Conservation (phyloP, 2,329 filamentous ascomycete species). For the Colletotrichum gigasporum region DNA sequence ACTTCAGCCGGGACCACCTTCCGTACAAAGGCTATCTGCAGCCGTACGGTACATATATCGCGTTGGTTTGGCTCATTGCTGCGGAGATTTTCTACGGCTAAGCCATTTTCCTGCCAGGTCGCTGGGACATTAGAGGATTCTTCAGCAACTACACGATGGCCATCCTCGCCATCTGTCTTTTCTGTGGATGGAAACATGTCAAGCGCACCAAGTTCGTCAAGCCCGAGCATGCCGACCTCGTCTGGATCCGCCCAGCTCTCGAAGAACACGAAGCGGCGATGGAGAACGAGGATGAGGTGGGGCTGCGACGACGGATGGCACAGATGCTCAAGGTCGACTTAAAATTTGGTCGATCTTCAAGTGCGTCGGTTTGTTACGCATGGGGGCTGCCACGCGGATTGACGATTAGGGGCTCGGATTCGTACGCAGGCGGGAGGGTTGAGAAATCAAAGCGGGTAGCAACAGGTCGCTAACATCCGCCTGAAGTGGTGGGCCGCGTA, state of each 20-base stretch:
- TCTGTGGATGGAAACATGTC: constrained; percentile 65
- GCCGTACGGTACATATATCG: constrained; percentile 66
- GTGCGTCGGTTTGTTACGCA: background rate
- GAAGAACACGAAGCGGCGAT: constrained; percentile 61
- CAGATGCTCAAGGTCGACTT: background rate
- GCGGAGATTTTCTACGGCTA: constrained; percentile 70
- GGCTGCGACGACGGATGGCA: background rate
- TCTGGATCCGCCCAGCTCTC: constrained; percentile 67
- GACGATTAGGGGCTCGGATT: no score
- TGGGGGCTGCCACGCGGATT: no score
- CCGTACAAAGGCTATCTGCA: constrained; percentile 75
- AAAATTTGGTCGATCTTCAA: background rate
- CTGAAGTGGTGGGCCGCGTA: no score
- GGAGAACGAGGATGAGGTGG: background rate
- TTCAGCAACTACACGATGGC: constrained; percentile 71
- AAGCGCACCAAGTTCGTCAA: constrained; percentile 65
- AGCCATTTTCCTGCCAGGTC: constrained; percentile 64
- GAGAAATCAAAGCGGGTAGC: no score
- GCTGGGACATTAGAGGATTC: constrained; percentile 60
- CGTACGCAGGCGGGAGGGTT: no score
- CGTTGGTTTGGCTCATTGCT: constrained; percentile 67
- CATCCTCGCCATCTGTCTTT: constrained; percentile 66
- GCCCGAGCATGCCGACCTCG: constrained; percentile 64
- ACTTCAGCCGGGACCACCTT: constrained; percentile 61
- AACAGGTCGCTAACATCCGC: no score